These are phyloP conservation scores for Boletellus emodensis DNA, from an alignment of 768 basidiomycete species.

Conservation along the genomic window DNA sequence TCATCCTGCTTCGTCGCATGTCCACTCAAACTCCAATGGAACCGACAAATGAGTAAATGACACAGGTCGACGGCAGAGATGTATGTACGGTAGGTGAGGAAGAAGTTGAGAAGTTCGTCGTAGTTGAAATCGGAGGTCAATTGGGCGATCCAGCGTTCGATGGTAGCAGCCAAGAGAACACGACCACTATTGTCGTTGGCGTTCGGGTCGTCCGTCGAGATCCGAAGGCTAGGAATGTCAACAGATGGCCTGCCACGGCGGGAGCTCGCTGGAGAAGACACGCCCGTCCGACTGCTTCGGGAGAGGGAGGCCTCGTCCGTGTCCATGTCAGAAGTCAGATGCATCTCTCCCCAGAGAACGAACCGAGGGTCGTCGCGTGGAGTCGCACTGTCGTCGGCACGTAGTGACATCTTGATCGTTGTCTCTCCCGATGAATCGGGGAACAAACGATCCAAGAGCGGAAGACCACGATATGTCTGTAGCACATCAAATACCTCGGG, in stretches of 20 bases:
- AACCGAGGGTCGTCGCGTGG: slow-evolving; percentile 88
- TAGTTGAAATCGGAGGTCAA: slow-evolving; percentile 83
- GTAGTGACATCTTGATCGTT: slow-evolving; percentile 69
- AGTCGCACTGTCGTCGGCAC: slow-evolving; percentile 60
- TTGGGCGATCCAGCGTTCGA: slow-evolving; percentile 92
- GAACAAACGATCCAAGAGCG: slow-evolving; percentile 63
- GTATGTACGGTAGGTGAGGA: slow-evolving; percentile 89
- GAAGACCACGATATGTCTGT: slow-evolving; percentile 75
- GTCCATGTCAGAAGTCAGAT: slow-evolving; percentile 27
- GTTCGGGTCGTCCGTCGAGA: slow-evolving; percentile 26
- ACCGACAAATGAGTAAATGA: slow-evolving; percentile 78
- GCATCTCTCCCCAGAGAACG: slow-evolving; percentile 80
- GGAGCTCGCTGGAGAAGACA: slow-evolving; percentile 39
- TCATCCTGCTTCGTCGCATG: slow-evolving; percentile 50
- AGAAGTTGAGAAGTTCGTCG: slow-evolving; percentile 84
- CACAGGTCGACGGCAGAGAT: slow-evolving; percentile 75
- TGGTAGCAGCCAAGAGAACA: slow-evolving; percentile 82
- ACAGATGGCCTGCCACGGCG: slow-evolving; percentile 29
- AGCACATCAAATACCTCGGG: slow-evolving; percentile 77
- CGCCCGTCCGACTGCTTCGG: slow-evolving; percentile 36
- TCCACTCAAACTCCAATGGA: slow-evolving; percentile 75
- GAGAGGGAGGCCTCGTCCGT: slow-evolving; percentile 40
- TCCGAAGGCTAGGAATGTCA: slow-evolving; percentile 28
- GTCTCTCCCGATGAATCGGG: slow-evolving; percentile 54
- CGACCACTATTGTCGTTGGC: slow-evolving; percentile 23